phyloP scores from a whole-genome alignment of 805 yeast species.

The Pichia scutulata region DNA sequence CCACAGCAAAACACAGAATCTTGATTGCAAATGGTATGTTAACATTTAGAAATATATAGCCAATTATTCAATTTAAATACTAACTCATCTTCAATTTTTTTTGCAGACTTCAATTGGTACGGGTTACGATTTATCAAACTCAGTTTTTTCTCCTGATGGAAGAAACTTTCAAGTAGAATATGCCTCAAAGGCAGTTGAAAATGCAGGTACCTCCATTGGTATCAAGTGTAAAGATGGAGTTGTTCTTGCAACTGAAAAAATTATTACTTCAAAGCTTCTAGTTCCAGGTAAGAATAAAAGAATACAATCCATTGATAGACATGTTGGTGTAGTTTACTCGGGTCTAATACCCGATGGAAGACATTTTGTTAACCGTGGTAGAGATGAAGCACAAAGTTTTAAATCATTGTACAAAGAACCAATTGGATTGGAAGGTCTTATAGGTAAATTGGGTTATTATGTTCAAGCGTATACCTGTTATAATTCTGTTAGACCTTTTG shows the following conservation, averaged over 20 bases:
- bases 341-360: slow-evolving; percentile 97
- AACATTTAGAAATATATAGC: neutral
- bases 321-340: slow-evolving; percentile 89
- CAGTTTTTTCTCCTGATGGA: slow-evolving; percentile 91
- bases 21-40: neutral
- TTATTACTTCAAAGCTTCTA: slow-evolving; percentile 75
- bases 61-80: neutral
- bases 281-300: slow-evolving; percentile 86
- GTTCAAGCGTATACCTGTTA: slow-evolving; percentile 94
- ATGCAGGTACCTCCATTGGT: slow-evolving; percentile 93
- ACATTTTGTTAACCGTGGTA: slow-evolving; percentile 82
- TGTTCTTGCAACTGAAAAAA: slow-evolving; percentile 95
- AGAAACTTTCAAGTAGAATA: slow-evolving; percentile 97
- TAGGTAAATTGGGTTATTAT: slow-evolving; percentile 81
- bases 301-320: slow-evolving; percentile 89
- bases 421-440: slow-evolving; percentile 71
- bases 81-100: neutral
- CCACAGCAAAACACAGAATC: neutral
- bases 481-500: slow-evolving; percentile 97
- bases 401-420: slow-evolving; percentile 69
- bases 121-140: slow-evolving; percentile 95
- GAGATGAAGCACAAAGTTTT: slow-evolving; percentile 83
- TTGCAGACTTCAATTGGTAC: slow-evolving; percentile 85
- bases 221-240: slow-evolving; percentile 88
- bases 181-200: slow-evolving; percentile 95